These are phyloP conservation scores for Collybiopsis luxurians DNA, from an alignment of 768 basidiomycete species.

Conservation along the genomic window DNA sequence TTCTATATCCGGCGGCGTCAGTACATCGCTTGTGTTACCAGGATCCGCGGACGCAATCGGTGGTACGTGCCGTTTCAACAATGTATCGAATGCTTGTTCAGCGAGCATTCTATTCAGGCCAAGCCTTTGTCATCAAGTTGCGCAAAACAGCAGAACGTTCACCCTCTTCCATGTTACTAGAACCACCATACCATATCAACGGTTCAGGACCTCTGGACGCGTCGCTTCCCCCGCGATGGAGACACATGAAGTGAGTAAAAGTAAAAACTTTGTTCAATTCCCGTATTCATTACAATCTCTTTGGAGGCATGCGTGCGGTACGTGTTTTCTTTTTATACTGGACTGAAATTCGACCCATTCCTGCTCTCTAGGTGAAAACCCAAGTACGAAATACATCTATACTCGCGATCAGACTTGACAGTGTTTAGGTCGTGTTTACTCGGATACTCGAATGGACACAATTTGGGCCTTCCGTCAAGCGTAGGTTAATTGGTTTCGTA, in stretches of 20 bases:
- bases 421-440: slow-evolving; percentile 33
- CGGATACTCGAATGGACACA: slow-evolving; percentile 63
- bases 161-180: slow-evolving; percentile 71
- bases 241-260: slow-evolving; percentile 67
- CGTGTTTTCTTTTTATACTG: slow-evolving; percentile 8
- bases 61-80: slow-evolving; percentile 5
- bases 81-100: slow-evolving; percentile 17
- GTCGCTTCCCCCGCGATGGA: slow-evolving; percentile 48
- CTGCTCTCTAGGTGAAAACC: slow-evolving; percentile 47
- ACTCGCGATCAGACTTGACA: slow-evolving; percentile 12
- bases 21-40: slow-evolving; percentile 70
- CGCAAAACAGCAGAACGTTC: slow-evolving; percentile 71
- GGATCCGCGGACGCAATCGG: slow-evolving; percentile 68
- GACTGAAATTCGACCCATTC: background rate
- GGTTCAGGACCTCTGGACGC: slow-evolving; percentile 24
- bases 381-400: slow-evolving; percentile 34
- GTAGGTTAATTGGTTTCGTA: slow-evolving; percentile 29
- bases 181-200: slow-evolving; percentile 61
- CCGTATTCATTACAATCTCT: background rate
- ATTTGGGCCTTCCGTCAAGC: slow-evolving; percentile 67
- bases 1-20: slow-evolving; percentile 76
- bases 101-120: slow-evolving; percentile 48
- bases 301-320: slow-evolving; percentile 48
- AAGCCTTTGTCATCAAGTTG: slow-evolving; percentile 81
- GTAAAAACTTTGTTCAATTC: background rate